Percentiles rank a stretch among this genome's conserved stretches.
Conservation (phyloP, 768 basidiomycete genomes). For the Mycena vulgaris region DNA sequence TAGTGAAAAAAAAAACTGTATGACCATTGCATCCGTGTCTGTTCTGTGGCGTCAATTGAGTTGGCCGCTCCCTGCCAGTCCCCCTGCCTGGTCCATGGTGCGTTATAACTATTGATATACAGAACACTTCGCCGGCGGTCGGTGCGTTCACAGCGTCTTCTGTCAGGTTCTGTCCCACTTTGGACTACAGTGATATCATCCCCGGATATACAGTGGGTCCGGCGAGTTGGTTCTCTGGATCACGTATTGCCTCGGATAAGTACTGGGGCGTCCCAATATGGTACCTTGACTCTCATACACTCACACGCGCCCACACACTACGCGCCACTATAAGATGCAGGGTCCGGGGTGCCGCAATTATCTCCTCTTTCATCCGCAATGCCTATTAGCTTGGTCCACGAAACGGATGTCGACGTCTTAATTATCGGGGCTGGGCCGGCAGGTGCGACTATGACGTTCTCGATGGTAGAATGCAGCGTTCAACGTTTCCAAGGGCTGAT, state of each 20-base stretch:
- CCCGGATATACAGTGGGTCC: no score
- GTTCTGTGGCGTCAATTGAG: background rate
- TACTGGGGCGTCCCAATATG: background rate
- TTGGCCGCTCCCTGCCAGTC: no score
- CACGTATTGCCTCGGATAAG: background rate
- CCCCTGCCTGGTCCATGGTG: no score
- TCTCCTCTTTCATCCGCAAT: slow-evolving; percentile 34
- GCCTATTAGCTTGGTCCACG: slow-evolving; percentile 45
- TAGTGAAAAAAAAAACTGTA: slow-evolving; percentile 13
- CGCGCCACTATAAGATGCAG: slow-evolving; percentile 7
- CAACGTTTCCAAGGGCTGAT: slow-evolving; percentile 63
- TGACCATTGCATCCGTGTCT: background rate
- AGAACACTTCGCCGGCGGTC: no score
- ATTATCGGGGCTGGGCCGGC: slow-evolving; percentile 74
- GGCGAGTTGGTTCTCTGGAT: background rate
- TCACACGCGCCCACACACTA: slow-evolving; percentile 13
- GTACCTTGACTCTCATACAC: slow-evolving; percentile 2
- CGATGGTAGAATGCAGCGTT: background rate
- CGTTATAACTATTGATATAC: no score
- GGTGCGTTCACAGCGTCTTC: no score
- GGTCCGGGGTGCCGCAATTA: background rate
- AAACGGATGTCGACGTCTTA: slow-evolving; percentile 70
- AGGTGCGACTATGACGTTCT: slow-evolving; percentile 34
- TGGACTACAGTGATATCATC: no score
- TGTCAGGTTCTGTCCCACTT: no score